Evolutionary conservation across 108 stramenopile genomes (phyloP), one percentile per base, ranked within the genome.

Genomic region (Schizochytrium sp.): DNA sequence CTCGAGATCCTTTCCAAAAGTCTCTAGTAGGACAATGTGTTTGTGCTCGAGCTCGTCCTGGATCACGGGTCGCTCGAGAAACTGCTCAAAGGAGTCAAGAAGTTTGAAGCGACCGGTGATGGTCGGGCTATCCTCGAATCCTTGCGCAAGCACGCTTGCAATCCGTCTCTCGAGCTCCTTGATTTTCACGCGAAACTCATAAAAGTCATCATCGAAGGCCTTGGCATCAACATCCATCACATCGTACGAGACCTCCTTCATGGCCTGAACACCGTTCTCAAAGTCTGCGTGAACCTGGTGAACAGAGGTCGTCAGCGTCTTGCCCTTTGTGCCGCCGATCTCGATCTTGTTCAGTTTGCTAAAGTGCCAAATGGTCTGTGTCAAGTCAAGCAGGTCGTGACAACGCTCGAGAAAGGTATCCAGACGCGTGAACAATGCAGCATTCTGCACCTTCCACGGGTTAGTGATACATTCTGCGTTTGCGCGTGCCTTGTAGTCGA

Each of bases 291-390:
- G 59, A 28, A 93, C 90, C 60, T 91, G 90, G 55, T 59, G 71
- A 16, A 93, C 87, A 44, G 72, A 72, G 43, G 91, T 91, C 43
- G 92, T 90, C 48, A 93, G 83, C 55, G 90, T 87, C 89, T 91
- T 91, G 34, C 92, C 92, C 83, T 93, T 93, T 58, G 91, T 93
- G 8, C 92, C 92, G n/a, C 92, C 92, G 60, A 93, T 58, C 88
- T 91, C 92, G 47, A 93, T 90, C 57, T 91, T 89, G 51, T 90
- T 71, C 25, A 93, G 91, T 51, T 90, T 88, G 6, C 44, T 60
- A 88, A 93, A 93, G 88, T 90, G 89, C 88, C 72, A 45, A 47
- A 90, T 91, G 6, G 92, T 91, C 12, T 72, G 28, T 16, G 72
- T 90, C 5, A 93, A 41, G 57, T 93, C 92, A 23, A 90, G 58